These are phyloP conservation scores for Zoysia japonica DNA, from an alignment of 176 grass and related monocot species.

Conservation along the genomic window DNA sequence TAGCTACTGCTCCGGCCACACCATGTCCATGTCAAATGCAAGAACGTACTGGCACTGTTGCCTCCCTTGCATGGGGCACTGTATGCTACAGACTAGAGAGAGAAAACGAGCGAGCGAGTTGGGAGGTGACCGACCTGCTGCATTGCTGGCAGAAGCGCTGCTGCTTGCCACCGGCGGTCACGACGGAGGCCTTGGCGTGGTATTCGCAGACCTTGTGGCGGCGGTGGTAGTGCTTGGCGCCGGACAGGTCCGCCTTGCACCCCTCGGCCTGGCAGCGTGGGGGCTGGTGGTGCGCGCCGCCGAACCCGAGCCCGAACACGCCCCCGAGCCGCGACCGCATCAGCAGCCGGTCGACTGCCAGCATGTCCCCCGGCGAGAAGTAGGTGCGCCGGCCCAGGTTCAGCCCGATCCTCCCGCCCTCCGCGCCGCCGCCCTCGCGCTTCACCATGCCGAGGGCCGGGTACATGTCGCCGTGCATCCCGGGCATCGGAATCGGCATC, in stretches of 20 bases:
- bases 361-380: conserved; percentile 70
- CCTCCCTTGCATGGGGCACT: not conserved
- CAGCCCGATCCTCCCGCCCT: conserved; percentile 61
- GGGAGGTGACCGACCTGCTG: conserved; percentile 52
- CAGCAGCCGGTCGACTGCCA: conserved; percentile 58
- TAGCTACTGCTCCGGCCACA: not conserved
- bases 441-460: conserved; percentile 60
- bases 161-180: conserved; percentile 65
- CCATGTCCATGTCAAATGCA: conserved; percentile 7
- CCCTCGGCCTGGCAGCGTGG: conserved; percentile 88
- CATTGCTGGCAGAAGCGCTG: conserved; percentile 99
- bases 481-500: conserved; percentile 29
- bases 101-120: not conserved
- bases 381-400: conserved; percentile 86
- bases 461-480: conserved; percentile 42
- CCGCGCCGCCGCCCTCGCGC: conserved; percentile 49
- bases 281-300: conserved; percentile 56
- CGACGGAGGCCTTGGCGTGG: conserved; percentile 89
- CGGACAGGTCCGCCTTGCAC: conserved; percentile 80
- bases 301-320: conserved; percentile 60
- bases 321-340: conserved; percentile 49
- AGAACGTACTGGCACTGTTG: not conserved
- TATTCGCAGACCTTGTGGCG: conserved; percentile 98
- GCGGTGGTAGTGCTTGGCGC: conserved; percentile 94
- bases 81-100: not conserved